These are phyloP conservation scores for Aspergillus sp. DNA, from an alignment of 2,329 filamentous ascomycete genomes.

Conservation along the genomic window DNA sequence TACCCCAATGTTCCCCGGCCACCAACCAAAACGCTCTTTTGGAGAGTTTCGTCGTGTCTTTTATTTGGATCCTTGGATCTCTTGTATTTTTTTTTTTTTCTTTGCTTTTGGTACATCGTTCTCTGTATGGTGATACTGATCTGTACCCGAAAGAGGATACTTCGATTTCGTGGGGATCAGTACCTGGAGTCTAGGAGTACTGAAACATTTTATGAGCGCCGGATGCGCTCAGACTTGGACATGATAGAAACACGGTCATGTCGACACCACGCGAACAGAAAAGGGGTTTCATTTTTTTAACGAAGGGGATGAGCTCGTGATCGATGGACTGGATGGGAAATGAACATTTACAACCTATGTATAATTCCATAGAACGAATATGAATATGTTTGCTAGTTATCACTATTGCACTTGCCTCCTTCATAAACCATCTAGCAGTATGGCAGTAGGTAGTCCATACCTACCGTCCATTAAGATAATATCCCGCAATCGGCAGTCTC, in stretches of 20 bases:
- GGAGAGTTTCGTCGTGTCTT: not conserved
- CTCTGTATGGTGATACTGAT: not conserved
- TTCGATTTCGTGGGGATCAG: slow-evolving; percentile 4
- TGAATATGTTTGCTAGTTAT: not conserved
- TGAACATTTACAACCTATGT: slow-evolving; percentile 6
- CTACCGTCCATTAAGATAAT: not conserved
- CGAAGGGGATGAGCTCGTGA: not conserved
- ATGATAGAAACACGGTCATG: slow-evolving; percentile 10
- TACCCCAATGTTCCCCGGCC: not conserved
- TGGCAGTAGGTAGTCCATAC: too few relatives aligned
- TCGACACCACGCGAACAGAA: not conserved
- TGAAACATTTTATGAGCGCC: not conserved
- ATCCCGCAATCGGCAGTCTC: not conserved
- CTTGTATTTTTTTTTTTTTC: slow-evolving; percentile 6
- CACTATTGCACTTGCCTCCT: not conserved
- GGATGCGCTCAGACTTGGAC: slow-evolving; percentile 1
- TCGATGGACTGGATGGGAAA: not conserved
- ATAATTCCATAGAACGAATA: slow-evolving; percentile 1
- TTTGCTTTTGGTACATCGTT: not conserved
- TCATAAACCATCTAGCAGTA: too few relatives aligned
- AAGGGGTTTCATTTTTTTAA: not conserved
- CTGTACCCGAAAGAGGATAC: not conserved
- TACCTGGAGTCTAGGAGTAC: slow-evolving; percentile 8
- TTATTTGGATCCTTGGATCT: slow-evolving; percentile 18
- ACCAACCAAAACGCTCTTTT: not conserved